These are phyloP conservation scores for Dryadomyces sulphureus DNA, from an alignment of 2,329 filamentous ascomycete species.

Conservation along the genomic window DNA sequence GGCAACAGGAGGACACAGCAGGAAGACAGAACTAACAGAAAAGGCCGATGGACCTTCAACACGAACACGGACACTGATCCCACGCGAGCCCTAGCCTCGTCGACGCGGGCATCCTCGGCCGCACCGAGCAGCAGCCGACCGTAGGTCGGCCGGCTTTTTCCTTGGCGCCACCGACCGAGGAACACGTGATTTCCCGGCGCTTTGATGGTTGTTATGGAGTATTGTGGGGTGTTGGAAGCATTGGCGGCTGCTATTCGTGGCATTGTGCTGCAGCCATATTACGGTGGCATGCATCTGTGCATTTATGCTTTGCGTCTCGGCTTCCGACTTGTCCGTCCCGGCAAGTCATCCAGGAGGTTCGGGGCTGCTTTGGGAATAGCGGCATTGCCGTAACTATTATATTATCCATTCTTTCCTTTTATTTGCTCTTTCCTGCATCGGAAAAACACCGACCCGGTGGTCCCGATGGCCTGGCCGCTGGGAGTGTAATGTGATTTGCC, in stretches of 20 bases:
- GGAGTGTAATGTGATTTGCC: neutral
- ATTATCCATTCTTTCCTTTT: neutral
- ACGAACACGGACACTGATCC: neutral
- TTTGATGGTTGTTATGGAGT: neutral
- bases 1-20: neutral
- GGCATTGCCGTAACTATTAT: neutral
- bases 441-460: neutral
- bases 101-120: neutral
- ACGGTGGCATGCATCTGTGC: too few species aligned
- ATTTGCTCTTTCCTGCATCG: neutral
- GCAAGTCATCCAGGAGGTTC: too few species aligned
- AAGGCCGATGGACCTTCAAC: conserved; percentile 10
- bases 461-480: neutral
- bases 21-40: neutral
- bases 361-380: neutral
- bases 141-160: neutral
- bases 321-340: too few species aligned
- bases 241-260: neutral
- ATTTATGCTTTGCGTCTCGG: neutral
- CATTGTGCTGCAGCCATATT: neutral
- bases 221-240: neutral
- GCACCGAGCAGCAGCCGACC: neutral
- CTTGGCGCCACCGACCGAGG: too few species aligned
- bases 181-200: too few species aligned
- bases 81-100: too few species aligned